These are phyloP conservation scores for Carallia brachiata DNA, from an alignment of 345 rosid genomes.

Conservation along the genomic window DNA sequence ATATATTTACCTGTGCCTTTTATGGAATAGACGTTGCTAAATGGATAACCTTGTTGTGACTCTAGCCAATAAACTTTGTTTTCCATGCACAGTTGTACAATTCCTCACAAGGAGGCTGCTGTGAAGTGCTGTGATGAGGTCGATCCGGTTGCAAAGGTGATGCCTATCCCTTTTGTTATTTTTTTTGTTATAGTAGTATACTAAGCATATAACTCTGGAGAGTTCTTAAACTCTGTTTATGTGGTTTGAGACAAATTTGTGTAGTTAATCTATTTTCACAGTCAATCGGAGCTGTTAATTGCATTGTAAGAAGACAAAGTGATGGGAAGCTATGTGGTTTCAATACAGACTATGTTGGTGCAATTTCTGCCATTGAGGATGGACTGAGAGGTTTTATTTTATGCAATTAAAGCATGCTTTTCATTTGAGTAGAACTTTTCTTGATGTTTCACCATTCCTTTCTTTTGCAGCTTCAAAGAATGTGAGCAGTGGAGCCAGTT, in stretches of 20 bases:
- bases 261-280: constrained; percentile 35
- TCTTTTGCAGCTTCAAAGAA: constrained; percentile 44
- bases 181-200: neutral
- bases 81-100: constrained; percentile 63
- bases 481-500: constrained; percentile 30
- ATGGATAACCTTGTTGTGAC: constrained; percentile 5
- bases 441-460: constrained; percentile 11
- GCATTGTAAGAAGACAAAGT: constrained; percentile 67
- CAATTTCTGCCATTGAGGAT: constrained; percentile 95
- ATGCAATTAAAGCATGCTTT: constrained; percentile 1
- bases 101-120: constrained; percentile 92
- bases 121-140: constrained; percentile 84
- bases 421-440: constrained; percentile 14
- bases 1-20: constrained; percentile 3
- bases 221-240: constrained; percentile 9
- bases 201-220: neutral
- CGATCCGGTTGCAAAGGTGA: constrained; percentile 86
- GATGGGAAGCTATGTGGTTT: constrained; percentile 79
- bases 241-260: neutral
- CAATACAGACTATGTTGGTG: constrained; percentile 90
- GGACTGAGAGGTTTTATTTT: constrained; percentile 63
- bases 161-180: neutral
- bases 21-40: neutral
- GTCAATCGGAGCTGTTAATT: constrained; percentile 98
- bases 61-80: constrained; percentile 8